Base-by-base conservation (phyloP, 1,139 yeast species). In the Chernovozyma sophiae-reginae region DNA sequence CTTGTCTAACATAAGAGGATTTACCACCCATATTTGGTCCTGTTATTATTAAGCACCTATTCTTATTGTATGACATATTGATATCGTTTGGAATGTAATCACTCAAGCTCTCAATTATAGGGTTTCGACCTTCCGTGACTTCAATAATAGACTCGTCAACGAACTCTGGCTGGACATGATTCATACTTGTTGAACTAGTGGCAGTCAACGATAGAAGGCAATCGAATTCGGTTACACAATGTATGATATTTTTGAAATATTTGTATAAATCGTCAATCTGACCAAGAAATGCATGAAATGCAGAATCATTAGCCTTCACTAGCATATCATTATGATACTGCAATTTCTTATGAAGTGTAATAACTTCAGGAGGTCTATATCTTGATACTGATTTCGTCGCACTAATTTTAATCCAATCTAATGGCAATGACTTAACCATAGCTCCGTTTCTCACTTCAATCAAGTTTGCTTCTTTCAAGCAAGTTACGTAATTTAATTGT, bases 11-110 rank as follows among this genome's bases (percentile, higher is more conserved):
- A 49, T 76, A 77, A 0, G 84, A 77, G n/a, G 84, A 77, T 49
- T 81, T 81, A 3, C 89, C 89, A 5, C 89, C 89, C 89, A 81
- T 81, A 44, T 81, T 81, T 0, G 89, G 86, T 0, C 86, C 86
- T 0, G 89, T 81, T 20, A 85, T 72, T 8, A 86, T 70, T 44
- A 84, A 60, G 1, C 80, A 74, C 27, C 85, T 60, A 16, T 73
- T 65, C 1, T 62, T 55, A 33, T 64, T 57, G 12, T 60, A 55
- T 3, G 65, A 48, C 63, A 86, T 72, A 3, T 56, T 40, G 7
- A 84, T 73, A 45, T 81, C 79, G 52, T 90, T 92, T 2, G 96
- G 73, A 5, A 90, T 86, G 53, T 81, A 86, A 26, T 55, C 58
- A 4, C 56, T 51, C 28, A 72, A 50, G 28, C 72, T 71, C 52